Base-by-base conservation (phyloP, 2,329 filamentous ascomycete genomes). In the Venturia aucupariae region DNA sequence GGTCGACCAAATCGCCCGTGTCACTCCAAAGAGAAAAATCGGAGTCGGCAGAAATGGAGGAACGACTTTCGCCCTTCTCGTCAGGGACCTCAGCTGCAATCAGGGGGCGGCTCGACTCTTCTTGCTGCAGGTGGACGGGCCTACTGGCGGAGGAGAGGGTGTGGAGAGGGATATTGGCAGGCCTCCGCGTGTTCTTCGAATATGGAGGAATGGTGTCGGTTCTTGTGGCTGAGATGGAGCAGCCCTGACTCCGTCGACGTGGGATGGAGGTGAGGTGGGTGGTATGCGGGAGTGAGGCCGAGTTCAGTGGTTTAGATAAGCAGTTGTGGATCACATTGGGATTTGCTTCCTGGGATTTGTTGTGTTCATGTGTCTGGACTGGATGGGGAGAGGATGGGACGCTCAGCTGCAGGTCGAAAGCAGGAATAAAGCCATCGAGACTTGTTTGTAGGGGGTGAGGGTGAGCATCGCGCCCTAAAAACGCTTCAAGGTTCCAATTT, bases 1-100 rank as follows among this genome's bases (percentile, higher is more conserved):
- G 93, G 79, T 97, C 93, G 72, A 90, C 91, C 71, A 97, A 85
- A 77, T 97, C 94, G 73, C 92, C 93, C 55, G 93, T 96, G 76
- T 97, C 92, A 73, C 90, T 92, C 92, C 91, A 97, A 71, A 90
- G 86, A 66, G 87, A 90, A 76, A 90, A 90, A 71, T 88, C 85
- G 67, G 86, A 89, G 66, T 75, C 80, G 68, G 84, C 85, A 65
- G 76, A 77, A 27, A 22, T 38, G 32, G 41, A 48, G 13, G 41
- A 46, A 72, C 71, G 64, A 73, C 72, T 67, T 67, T 70, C 66
- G 75, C 75, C 70, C 78, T 75, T 72, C 76, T 76, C 71, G 74
- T 74, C 69, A 69, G 75, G 73, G 68, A 75, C 15, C 15, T 57
- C 51, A n/a, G n/a, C n/a, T n/a, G n/a, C n/a, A 32, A 35, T 57